Percentiles rank a stretch among this genome's conserved stretches.
phyloP scores from a whole-genome alignment of 2,329 filamentous ascomycete species.

The Neonectria ditissima region DNA sequence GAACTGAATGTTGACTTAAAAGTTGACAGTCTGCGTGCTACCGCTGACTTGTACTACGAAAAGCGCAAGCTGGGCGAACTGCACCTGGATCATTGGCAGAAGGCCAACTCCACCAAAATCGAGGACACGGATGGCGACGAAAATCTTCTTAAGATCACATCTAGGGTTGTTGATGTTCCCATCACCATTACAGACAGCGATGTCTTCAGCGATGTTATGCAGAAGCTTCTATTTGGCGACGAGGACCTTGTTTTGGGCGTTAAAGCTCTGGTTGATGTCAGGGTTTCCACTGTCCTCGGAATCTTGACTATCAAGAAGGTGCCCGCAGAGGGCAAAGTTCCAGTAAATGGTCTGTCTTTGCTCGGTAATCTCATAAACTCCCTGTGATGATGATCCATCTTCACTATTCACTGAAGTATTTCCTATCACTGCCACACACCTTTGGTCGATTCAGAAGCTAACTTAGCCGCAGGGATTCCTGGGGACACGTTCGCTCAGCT shows the following conservation, averaged over 20 bases:
- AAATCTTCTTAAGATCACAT: slow-evolving; percentile 77
- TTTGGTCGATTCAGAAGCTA: slow-evolving; percentile 45
- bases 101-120: slow-evolving; percentile 81
- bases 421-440: slow-evolving; percentile 43
- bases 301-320: slow-evolving; percentile 84
- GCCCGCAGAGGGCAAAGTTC: slow-evolving; percentile 86
- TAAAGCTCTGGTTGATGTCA: slow-evolving; percentile 83
- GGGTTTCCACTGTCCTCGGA: slow-evolving; percentile 84
- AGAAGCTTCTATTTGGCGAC: slow-evolving; percentile 80
- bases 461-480: slow-evolving; percentile 66
- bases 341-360: slow-evolving; percentile 90
- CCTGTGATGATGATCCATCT: slow-evolving; percentile 44
- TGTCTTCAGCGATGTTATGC: slow-evolving; percentile 84
- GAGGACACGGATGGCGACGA: slow-evolving; percentile 66
- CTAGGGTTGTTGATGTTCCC: slow-evolving; percentile 81
- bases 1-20: slow-evolving; percentile 89
- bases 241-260: slow-evolving; percentile 78
- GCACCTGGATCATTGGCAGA: slow-evolving; percentile 84
- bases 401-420: slow-evolving; percentile 46
- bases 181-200: slow-evolving; percentile 84
- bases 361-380: slow-evolving; percentile 52
- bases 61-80: slow-evolving; percentile 83
- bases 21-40: slow-evolving; percentile 80
- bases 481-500: slow-evolving; percentile 62
- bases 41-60: slow-evolving; percentile 84